phyloP scores from a whole-genome alignment of 108 stramenopile genomes.

The Cyclotella atomus region DNA sequence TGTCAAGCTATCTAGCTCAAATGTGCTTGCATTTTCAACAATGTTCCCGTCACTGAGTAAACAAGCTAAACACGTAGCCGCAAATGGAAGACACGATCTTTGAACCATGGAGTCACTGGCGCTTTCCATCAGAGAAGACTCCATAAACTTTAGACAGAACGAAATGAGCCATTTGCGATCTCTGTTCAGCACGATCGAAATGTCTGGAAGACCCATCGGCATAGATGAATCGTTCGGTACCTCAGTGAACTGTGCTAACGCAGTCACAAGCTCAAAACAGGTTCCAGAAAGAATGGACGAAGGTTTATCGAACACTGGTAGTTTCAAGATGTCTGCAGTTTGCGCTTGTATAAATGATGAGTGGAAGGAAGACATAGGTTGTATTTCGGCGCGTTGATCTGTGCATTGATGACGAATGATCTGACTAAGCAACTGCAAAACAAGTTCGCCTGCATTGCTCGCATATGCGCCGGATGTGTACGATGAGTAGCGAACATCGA shows the following conservation, averaged over 20 bases:
- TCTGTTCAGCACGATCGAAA: not conserved
- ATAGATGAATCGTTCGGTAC: slow-evolving; percentile 19
- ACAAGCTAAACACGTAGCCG: slow-evolving; percentile 30
- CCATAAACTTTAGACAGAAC: slow-evolving; percentile 44
- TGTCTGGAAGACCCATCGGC: slow-evolving; percentile 1
- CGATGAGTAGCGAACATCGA: slow-evolving; percentile 64
- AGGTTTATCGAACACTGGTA: slow-evolving; percentile 60
- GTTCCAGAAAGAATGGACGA: slow-evolving; percentile 39
- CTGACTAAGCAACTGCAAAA: slow-evolving; percentile 64
- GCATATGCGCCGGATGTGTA: slow-evolving; percentile 48
- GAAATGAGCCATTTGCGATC: slow-evolving; percentile 38
- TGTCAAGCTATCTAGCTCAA: slow-evolving; percentile 42
- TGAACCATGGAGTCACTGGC: slow-evolving; percentile 24
- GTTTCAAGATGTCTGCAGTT: slow-evolving; percentile 56
- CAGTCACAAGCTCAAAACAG: slow-evolving; percentile 64
- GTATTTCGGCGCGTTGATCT: slow-evolving; percentile 23
- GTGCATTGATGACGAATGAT: slow-evolving; percentile 60
- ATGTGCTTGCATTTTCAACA: slow-evolving; percentile 20
- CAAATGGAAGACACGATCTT: slow-evolving; percentile 46
- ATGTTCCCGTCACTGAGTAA: slow-evolving; percentile 37
- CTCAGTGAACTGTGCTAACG: slow-evolving; percentile 19
- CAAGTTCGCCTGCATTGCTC: slow-evolving; percentile 64
- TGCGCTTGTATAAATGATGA: slow-evolving; percentile 55
- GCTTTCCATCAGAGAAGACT: slow-evolving; percentile 23
- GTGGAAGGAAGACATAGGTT: slow-evolving; percentile 4